Base-by-base conservation (phyloP, 2,329 filamentous ascomycete genomes). In the Colletotrichum spinosum region DNA sequence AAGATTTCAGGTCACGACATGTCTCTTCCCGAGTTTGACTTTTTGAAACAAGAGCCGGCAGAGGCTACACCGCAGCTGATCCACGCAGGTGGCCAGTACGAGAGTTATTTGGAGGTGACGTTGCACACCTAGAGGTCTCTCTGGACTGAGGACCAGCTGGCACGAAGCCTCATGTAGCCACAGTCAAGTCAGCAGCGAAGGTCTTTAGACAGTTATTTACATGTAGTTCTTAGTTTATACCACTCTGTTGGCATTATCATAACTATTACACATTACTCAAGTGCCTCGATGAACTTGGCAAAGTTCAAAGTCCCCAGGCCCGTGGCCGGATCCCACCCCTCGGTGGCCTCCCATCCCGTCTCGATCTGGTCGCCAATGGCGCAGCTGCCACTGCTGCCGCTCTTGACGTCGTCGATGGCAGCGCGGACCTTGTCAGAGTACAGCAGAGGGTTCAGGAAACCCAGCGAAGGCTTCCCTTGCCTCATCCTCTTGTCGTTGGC, bases 371-470 rank as follows among this genome's bases (percentile, higher is more conserved):
- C 33, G 7, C 49, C 50, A 8, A 44, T 9, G 13, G 48, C n/a
- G 6, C 54, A 65, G 17, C 54, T 46, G 2, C 50, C 46, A 8
- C 41, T 60, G 2, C 42, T 45, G 6, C 60, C 50, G 15, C 12
- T 39, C 11, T 38, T 65, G n/a, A 60, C 45, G 37, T 60, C 45
- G 6, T 46, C 45, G 33, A 67, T 44, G 2, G 60, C 60, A 17
- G 38, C 12, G 17, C 50, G 49, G 1, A 55, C 39, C 44, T 65
- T 52, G 51, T 64, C 49, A 12, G 70, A 71, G 69, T 80, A 80
- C 46, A 79, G 69, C 72, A 74, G 77, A 0, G 81, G 80, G 60
- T 83, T 83, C 4, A 83, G 70, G 63, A 83, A 84, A 1, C 81
- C 81, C 13, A 83, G 71, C 2, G 79, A 73, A 1, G 74, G 53